phyloP scores from a whole-genome alignment of 306 rosid species.

The Castanospermum australe region DNA sequence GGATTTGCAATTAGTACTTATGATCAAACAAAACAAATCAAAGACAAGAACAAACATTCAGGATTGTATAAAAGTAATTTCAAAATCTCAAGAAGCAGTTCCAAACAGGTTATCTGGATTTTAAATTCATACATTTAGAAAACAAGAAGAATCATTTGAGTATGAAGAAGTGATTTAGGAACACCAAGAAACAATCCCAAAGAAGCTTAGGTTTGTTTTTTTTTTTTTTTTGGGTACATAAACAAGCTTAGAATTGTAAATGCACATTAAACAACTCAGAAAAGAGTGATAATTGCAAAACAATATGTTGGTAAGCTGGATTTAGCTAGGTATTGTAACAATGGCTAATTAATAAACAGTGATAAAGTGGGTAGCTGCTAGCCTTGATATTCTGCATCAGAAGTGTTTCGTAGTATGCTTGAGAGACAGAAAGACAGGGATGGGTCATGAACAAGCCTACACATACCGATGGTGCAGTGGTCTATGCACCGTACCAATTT shows the following conservation, averaged over 20 bases:
- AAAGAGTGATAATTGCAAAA: background rate
- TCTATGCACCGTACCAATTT: conserved; percentile 27
- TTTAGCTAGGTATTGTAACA: background rate
- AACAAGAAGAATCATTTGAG: no score
- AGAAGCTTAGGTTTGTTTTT: no score
- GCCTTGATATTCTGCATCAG: background rate
- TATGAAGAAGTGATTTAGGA: no score
- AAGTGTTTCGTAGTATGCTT: background rate
- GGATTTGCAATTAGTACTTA: no score
- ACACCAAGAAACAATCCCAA: background rate
- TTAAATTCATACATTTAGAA: no score
- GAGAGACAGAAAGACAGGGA: conserved; percentile 33
- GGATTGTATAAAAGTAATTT: no score
- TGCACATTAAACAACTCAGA: background rate
- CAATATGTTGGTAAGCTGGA: background rate
- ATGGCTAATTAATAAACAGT: background rate
- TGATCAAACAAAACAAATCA: no score
- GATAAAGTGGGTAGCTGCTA: background rate
- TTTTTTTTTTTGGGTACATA: no score
- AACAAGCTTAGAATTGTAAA: background rate
- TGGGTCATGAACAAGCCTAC: conserved; percentile 15
- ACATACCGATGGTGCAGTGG: background rate
- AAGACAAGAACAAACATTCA: no score
- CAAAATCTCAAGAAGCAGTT: no score
- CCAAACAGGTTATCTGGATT: no score